Percentiles rank a stretch among this genome's conserved stretches.
Evolutionary conservation across 139 green algal species (phyloP).

Genomic region (Raphidocelis subcapitata): DNA sequence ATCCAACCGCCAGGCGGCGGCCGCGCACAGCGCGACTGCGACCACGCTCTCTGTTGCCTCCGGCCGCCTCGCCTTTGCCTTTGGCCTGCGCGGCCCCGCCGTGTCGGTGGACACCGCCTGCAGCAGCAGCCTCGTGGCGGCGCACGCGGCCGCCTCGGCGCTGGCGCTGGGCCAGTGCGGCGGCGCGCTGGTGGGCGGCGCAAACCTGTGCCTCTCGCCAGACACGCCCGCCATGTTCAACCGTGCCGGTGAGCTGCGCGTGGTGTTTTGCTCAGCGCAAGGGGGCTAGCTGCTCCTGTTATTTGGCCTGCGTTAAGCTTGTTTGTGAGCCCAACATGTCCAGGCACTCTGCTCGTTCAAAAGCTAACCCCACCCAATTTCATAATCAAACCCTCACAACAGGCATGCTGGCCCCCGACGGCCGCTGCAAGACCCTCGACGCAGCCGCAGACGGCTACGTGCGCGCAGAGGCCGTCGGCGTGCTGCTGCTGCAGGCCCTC

Average conservation of each 20-base stretch:
- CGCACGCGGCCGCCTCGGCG: constrained; percentile 33
- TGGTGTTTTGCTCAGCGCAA: not conserved
- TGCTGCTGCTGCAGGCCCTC: constrained; percentile 5
- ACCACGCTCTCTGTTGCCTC: constrained; percentile 58
- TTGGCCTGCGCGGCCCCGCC: constrained; percentile 67
- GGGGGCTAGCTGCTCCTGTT: too few species aligned
- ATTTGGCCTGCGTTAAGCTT: too few species aligned
- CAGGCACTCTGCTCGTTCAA: not conserved
- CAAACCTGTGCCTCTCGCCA: constrained; percentile 52
- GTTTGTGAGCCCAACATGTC: too few species aligned
- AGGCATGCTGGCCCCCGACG: constrained; percentile 36
- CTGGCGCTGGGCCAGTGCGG: constrained; percentile 29
- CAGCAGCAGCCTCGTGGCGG: constrained; percentile 74
- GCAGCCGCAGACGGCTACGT: constrained; percentile 79
- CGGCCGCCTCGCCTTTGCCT: constrained; percentile 74
- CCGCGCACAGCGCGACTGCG: constrained; percentile 49
- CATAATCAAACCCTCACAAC: too few species aligned
- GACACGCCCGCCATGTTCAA: constrained; percentile 59
- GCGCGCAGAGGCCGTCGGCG: constrained; percentile 35
- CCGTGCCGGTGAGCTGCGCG: constrained; percentile 10
- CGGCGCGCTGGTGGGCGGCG: constrained; percentile 23
- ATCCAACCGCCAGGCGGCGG: constrained; percentile 30
- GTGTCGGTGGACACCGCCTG: constrained; percentile 86
- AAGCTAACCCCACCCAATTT: not conserved
- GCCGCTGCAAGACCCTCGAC: constrained; percentile 68